These are phyloP conservation scores for Arthromyces matolae DNA, from an alignment of 768 basidiomycete genomes.

Conservation along the genomic window DNA sequence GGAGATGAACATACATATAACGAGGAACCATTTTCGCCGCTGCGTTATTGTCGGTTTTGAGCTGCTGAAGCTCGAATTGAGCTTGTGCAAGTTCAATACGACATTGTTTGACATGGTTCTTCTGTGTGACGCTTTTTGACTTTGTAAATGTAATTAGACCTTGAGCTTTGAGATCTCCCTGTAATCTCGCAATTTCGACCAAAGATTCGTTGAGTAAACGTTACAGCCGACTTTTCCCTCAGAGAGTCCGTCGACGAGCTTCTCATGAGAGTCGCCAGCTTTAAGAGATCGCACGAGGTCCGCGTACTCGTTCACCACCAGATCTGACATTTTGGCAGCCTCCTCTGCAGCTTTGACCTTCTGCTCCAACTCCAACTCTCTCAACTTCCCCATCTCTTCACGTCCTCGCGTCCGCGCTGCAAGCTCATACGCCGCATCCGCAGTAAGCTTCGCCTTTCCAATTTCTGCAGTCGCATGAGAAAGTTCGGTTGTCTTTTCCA, in stretches of 20 bases:
- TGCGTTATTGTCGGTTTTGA: slow-evolving; percentile 62
- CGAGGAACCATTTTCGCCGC: slow-evolving; percentile 82
- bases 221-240: slow-evolving; percentile 49
- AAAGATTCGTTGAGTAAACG: slow-evolving; percentile 48
- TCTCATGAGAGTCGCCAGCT: slow-evolving; percentile 27
- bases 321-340: slow-evolving; percentile 57
- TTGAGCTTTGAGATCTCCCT: slow-evolving; percentile 39
- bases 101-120: slow-evolving; percentile 37
- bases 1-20: slow-evolving; percentile 59
- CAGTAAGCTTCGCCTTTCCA: slow-evolving; percentile 34
- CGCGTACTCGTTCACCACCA: slow-evolving; percentile 70
- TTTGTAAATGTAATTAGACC: slow-evolving; percentile 41
- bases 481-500: slow-evolving; percentile 46
- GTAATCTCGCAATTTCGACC: slow-evolving; percentile 41
- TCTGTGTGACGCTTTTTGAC: slow-evolving; percentile 44
- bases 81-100: slow-evolving; percentile 42
- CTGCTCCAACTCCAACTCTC: slow-evolving; percentile 47
- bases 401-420: slow-evolving; percentile 50
- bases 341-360: slow-evolving; percentile 50
- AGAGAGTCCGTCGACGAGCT: slow-evolving; percentile 35
- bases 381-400: slow-evolving; percentile 48
- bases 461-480: slow-evolving; percentile 40
- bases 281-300: slow-evolving; percentile 68
- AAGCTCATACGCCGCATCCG: slow-evolving; percentile 53
- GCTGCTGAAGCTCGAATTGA: slow-evolving; percentile 50